phyloP scores from a whole-genome alignment of 352 stramenopile species.

The Globisporangium splendens region DNA sequence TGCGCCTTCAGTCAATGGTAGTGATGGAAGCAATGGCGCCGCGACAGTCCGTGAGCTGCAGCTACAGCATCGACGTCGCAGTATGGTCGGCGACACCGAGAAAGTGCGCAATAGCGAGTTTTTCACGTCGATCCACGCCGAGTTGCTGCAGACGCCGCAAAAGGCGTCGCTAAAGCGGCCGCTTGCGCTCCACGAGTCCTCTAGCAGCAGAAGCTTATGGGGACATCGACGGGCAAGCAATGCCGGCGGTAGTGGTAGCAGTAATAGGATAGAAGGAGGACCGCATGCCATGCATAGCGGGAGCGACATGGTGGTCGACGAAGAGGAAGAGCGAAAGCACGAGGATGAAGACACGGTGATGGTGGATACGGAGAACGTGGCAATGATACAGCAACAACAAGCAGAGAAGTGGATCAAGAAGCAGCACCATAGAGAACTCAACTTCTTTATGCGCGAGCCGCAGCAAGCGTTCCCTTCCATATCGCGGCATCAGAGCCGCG shows the following conservation, averaged over 20 bases:
- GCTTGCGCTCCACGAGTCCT: background rate
- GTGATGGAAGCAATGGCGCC: no score
- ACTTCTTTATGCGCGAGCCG: constrained; percentile 12
- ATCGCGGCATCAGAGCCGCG: constrained; percentile 8
- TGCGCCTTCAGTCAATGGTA: no score
- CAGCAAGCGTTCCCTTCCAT: constrained; percentile 9
- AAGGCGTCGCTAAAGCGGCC: constrained; percentile 12
- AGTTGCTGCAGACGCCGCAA: background rate
- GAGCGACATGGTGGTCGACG: constrained; percentile 9
- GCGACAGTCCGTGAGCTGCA: background rate
- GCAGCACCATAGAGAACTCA: background rate
- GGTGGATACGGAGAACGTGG: no score
- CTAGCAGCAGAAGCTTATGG: background rate
- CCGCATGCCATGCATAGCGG: constrained; percentile 3
- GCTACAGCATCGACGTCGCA: background rate
- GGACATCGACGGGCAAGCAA: background rate
- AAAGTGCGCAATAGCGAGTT: background rate
- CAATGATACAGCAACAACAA: background rate
- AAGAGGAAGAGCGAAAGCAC: background rate
- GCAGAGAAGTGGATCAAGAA: background rate
- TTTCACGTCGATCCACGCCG: constrained; percentile 5
- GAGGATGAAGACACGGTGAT: background rate
- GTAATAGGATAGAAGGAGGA: background rate
- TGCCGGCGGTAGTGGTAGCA: background rate
- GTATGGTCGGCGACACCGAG: background rate